phyloP scores from a whole-genome alignment of 1,139 yeast genomes.

The Hansenula lynferdii region DNA sequence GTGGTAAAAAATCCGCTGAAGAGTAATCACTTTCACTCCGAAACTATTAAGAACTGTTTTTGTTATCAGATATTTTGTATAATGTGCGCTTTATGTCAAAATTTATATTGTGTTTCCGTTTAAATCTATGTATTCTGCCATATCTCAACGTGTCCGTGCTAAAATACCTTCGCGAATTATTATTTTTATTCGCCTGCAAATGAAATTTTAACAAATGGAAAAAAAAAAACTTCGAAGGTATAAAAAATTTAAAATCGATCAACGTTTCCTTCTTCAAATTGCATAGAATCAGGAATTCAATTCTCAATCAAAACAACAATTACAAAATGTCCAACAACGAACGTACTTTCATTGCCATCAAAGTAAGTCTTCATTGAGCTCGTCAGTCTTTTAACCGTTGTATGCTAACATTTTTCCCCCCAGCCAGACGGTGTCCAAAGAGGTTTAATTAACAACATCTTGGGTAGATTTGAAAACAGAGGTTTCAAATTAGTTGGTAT shows the following conservation, averaged over 20 bases:
- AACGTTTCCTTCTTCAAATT: background rate
- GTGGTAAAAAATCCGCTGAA: constrained; percentile 21
- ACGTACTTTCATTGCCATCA: constrained; percentile 98
- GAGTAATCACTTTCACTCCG: background rate
- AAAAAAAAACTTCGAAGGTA: background rate
- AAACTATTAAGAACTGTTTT: no score
- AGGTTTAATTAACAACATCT: constrained; percentile 86
- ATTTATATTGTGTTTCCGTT: no score
- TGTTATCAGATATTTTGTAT: no score
- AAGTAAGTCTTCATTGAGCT: constrained; percentile 29
- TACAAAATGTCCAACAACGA: constrained; percentile 54
- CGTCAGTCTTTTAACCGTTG: background rate
- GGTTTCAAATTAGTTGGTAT: constrained; percentile 97
- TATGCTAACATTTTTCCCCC: background rate
- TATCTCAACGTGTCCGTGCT: no score
- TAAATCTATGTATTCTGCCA: no score
- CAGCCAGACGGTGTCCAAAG: constrained; percentile 99
- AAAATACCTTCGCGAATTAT: no score
- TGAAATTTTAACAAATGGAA: no score
- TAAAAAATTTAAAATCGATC: background rate
- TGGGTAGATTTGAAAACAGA: constrained; percentile 93
- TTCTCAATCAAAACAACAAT: background rate
- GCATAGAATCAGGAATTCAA: no score
- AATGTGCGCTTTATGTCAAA: no score
- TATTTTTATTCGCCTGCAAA: no score